Base-by-base conservation (phyloP, 1,139 yeast genomes). In the Yamadazyma dendronema region DNA sequence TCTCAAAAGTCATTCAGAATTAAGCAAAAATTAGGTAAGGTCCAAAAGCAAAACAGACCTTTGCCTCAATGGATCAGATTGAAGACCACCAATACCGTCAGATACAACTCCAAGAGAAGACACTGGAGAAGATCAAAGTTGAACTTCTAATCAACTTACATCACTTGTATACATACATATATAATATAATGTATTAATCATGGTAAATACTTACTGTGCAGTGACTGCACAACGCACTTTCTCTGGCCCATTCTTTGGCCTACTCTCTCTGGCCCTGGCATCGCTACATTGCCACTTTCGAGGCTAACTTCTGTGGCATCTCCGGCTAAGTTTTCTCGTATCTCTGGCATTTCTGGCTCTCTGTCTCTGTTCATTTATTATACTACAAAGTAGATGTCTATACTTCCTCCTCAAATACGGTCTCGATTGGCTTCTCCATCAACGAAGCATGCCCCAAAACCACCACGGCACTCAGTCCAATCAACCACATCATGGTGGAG, bases 51-150 rank as follows among this genome's bases (percentile, higher is more conserved):
- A 79, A 92, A 90, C 94, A 88, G 98, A 82, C 97, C 97, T 71
- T 85, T 94, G 73, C 98, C 99, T 67, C 97, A 92, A 80, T 94
- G 97, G 97, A 81, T 90, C 86, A 88, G 98, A 79, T 84, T 92
- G 78, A 92, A 90, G 85, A 89, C 98, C 72, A 84, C 78, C 76
- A 90, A 89, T 95, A 89, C 83, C 65, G 85, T 92, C 82, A 87
- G 92, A 82, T 92, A 90, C 90, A 92, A 92, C 79, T 95, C 96
- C 70, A 92, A 92, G 90, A 89, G 97, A 87, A 86, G 98, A 84
- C 96, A 94, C 95, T 94, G 99, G 99, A 92, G 97, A 86, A 88
- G 98, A 85, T 92, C 97, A 66, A 94, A 92, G 95, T 84, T 94
- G 79, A 81, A 84, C 84, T 75, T 92, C 83, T 92, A 88, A 87